Evolutionary conservation across 169 alveolate genomes (phyloP), one percentile per base, ranked within the genome.

Genomic region (Theileria parva): DNA sequence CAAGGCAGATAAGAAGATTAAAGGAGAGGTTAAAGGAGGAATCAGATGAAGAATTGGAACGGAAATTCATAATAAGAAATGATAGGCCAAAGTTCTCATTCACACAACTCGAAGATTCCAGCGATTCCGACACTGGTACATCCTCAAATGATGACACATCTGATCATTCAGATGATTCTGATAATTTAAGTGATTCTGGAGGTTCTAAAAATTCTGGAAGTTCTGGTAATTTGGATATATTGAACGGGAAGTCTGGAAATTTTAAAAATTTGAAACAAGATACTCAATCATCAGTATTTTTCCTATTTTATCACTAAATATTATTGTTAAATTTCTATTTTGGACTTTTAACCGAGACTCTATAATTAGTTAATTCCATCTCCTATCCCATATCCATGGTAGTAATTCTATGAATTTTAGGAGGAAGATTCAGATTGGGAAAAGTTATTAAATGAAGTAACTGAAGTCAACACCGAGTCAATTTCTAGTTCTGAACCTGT

Each of bases 1-100:
- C 75, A 21, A 8, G 88, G 23, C 88, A 81, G 37, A 81, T 81
- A 17, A 68, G 85, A 19, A 61, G 75, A 50, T 75, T 81, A 59
- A 59, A 25, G 73, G 27, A 21, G 27, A 55, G 4, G 21, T 8
- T 21, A 21, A 76, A 71, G 53, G 87, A 53, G 34, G 67, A 28
- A 30, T 69, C 78, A 5, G 77, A 69, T 6, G 48, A 27, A 28
- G 66, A 69, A 57, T 6, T 74, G 3, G 53, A 51, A 28, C 64
- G 8, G 12, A 69, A 44, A 11, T 5, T 69, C 61, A 57, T 23
- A 69, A 4, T 19, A 3, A n/a, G 11, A 4, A 23, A 17, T 27
- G 51, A 51, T 3, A 27, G 23, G 13, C 64, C 64, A 17, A 69
- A 34, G 12, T 69, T n/a, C 30, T 59, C 77, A 69, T 69, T 69